Evolutionary conservation across 2,329 filamentous ascomycete species (phyloP).

Genomic region (Cladophialophora psammophila): DNA sequence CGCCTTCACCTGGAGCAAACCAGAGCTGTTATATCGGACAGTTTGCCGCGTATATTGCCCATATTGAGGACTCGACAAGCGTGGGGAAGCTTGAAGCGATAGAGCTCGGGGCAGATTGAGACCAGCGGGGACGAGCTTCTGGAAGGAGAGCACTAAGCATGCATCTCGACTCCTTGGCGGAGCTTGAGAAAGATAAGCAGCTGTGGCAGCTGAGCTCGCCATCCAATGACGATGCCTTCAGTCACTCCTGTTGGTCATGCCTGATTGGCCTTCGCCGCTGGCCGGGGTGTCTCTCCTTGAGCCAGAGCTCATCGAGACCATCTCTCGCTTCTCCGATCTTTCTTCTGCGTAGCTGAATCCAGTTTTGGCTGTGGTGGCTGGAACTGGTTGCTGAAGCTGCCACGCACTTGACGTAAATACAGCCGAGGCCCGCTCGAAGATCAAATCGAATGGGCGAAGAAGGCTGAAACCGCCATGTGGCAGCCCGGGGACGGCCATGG

Average conservation of each 20-base stretch:
- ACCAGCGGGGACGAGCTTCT: not conserved
- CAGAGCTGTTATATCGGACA: not conserved
- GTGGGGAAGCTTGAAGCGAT: constrained; percentile 2
- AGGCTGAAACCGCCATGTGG: not conserved
- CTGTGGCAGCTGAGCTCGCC: not conserved
- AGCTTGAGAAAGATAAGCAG: not conserved
- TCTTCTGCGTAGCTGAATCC: not conserved
- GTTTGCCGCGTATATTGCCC: not conserved
- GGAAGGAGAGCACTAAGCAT: not conserved
- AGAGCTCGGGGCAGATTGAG: not conserved
- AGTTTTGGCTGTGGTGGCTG: not conserved
- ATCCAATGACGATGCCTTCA: not conserved
- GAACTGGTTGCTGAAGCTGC: not conserved
- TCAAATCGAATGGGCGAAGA: not conserved
- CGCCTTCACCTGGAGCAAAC: not conserved
- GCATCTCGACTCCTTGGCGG: not conserved
- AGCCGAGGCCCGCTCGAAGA: not conserved
- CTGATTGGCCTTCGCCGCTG: not conserved
- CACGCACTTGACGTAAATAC: not conserved
- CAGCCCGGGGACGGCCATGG: not conserved
- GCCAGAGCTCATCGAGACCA: constrained; percentile 2
- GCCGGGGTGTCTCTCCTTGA: not conserved
- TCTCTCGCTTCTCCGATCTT: not conserved
- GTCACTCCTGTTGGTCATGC: not conserved
- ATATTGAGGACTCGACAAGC: not conserved